Evolutionary conservation across 352 stramenopile species (phyloP).

Genomic region (Pythium angustatum): DNA sequence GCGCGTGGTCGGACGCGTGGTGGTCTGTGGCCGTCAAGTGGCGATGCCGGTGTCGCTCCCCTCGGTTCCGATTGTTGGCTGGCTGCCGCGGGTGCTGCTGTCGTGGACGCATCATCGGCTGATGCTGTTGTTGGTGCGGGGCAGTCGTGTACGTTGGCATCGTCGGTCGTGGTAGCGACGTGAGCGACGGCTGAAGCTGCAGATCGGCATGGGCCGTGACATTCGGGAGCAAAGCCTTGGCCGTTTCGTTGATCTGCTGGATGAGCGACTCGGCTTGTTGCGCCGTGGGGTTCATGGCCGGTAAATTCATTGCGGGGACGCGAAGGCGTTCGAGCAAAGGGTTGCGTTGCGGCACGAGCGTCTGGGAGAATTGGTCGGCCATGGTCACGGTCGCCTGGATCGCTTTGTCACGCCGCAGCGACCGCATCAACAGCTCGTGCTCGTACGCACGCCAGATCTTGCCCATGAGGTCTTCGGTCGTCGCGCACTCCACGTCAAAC

Average conservation of each 20-base stretch:
- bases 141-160: background rate
- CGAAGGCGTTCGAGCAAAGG: constrained; percentile 60
- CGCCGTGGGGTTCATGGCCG: constrained; percentile 29
- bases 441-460: constrained; percentile 67
- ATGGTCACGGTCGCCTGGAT: constrained; percentile 60
- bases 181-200: constrained; percentile 27
- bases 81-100: constrained; percentile 3
- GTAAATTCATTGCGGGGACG: constrained; percentile 49
- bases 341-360: constrained; percentile 64
- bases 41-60: constrained; percentile 10
- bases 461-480: constrained; percentile 53
- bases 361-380: constrained; percentile 45
- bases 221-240: constrained; percentile 45
- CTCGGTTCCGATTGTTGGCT: constrained; percentile 2
- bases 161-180: background rate
- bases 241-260: constrained; percentile 60
- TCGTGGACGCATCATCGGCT: background rate
- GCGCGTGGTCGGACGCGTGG: background rate
- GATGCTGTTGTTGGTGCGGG: background rate
- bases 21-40: constrained; percentile 13
- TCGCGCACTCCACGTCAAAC: constrained; percentile 53
- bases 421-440: constrained; percentile 59
- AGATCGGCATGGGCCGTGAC: constrained; percentile 42
- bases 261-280: constrained; percentile 42
- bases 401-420: constrained; percentile 51